Percentiles rank a stretch among this genome's conserved stretches.
These are phyloP conservation scores for Sclerotinia subarctica DNA, from an alignment of 2,329 filamentous ascomycete species.

Conservation along the genomic window DNA sequence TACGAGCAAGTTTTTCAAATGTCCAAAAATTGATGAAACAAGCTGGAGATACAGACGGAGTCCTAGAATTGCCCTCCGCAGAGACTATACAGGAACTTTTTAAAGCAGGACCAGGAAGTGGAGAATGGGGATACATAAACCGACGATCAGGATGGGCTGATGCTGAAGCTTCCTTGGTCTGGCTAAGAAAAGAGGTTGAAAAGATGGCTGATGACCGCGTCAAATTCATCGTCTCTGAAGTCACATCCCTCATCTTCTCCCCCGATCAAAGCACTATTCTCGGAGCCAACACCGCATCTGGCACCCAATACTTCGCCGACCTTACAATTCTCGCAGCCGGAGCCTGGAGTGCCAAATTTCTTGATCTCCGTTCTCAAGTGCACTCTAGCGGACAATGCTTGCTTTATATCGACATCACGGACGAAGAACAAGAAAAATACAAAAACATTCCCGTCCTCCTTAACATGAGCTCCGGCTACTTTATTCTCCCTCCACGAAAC, in stretches of 20 bases:
- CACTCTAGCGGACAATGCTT: conserved; percentile 80
- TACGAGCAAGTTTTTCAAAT: conserved; percentile 59
- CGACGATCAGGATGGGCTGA: conserved; percentile 75
- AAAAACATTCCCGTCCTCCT: conserved; percentile 67
- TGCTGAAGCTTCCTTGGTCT: conserved; percentile 67
- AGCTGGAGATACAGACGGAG: conserved; percentile 31
- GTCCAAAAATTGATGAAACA: conserved; percentile 44
- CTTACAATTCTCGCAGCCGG: conserved; percentile 79
- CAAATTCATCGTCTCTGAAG: conserved; percentile 49
- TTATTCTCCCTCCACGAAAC: conserved; percentile 67
- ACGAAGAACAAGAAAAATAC: conserved; percentile 65
- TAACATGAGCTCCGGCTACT: conserved; percentile 68
- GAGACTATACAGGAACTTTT: conserved; percentile 46
- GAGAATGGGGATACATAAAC: conserved; percentile 71
- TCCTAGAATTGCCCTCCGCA: conserved; percentile 44
- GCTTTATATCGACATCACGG: conserved; percentile 71
- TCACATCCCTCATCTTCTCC: conserved; percentile 29
- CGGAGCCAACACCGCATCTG: conserved; percentile 56
- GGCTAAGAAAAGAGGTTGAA: conserved; percentile 44
- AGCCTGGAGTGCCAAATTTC: conserved; percentile 76
- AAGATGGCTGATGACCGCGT: conserved; percentile 41
- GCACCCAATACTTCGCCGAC: conserved; percentile 56
- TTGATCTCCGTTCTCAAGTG: conserved; percentile 74
- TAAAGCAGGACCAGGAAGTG: conserved; percentile 51
- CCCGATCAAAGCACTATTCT: conserved; percentile 40